These are phyloP conservation scores for Salvia rosmarinus DNA, from an alignment of 257 asterid species.

Conservation along the genomic window DNA sequence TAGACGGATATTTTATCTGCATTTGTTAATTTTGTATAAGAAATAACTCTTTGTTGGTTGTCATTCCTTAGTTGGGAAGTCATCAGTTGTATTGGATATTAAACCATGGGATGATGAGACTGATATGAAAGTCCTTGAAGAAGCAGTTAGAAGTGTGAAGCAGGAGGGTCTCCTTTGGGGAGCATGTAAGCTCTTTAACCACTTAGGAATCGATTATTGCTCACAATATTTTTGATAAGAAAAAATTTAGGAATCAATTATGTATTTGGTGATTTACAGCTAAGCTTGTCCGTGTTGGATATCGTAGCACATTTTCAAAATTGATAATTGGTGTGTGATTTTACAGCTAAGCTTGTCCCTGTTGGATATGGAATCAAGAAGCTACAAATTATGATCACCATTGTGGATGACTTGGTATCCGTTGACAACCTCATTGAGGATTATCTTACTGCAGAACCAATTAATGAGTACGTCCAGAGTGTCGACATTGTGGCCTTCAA, in stretches of 20 bases:
- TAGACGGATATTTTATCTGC: background rate
- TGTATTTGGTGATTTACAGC: constrained; percentile 46
- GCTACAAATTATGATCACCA: constrained; percentile 80
- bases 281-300: constrained; percentile 77
- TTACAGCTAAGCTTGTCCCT: constrained; percentile 74
- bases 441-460: constrained; percentile 44
- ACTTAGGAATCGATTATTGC: background rate
- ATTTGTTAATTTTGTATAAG: background rate
- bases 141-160: constrained; percentile 71
- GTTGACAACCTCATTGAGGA: constrained; percentile 61
- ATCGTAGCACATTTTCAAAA: constrained; percentile 13
- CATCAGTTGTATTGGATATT: constrained; percentile 62
- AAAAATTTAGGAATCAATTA: background rate
- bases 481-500: constrained; percentile 50
- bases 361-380: constrained; percentile 95
- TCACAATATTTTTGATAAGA: background rate
- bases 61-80: constrained; percentile 63
- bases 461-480: constrained; percentile 43
- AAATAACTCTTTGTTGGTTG: background rate
- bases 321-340: constrained; percentile 10
- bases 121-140: constrained; percentile 93
- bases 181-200: constrained; percentile 59
- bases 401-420: constrained; percentile 82
- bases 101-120: constrained; percentile 99
- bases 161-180: constrained; percentile 94